A percentile compares a stretch with the other conserved stretches of the same genome.
Evolutionary conservation across 306 rosid species (phyloP).

Genomic region (Castanea crenata): DNA sequence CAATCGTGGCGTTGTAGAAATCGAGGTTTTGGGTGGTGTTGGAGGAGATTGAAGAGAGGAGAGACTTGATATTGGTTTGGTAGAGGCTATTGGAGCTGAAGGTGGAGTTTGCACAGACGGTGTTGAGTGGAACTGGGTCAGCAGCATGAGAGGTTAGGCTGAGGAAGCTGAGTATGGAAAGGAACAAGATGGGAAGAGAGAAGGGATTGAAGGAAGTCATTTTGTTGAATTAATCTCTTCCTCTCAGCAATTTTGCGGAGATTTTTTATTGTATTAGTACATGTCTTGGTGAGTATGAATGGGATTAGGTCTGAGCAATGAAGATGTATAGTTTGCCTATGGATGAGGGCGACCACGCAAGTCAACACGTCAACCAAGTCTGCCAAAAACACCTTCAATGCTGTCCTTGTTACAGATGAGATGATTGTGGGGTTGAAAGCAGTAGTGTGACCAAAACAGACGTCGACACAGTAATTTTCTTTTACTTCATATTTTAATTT

Average conservation of each 20-base stretch:
- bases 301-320: no score
- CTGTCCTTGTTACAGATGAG: no score
- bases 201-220: slow-evolving; percentile 15
- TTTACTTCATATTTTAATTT: no score
- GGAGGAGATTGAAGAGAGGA: slow-evolving; percentile 42
- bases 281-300: neutral
- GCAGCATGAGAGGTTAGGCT: neutral
- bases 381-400: no score
- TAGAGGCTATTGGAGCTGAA: slow-evolving; percentile 40
- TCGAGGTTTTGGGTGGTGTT: slow-evolving; percentile 33
- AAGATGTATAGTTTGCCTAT: no score
- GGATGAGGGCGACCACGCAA: no score
- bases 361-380: no score
- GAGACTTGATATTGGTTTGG: slow-evolving; percentile 29
- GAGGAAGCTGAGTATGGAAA: slow-evolving; percentile 4
- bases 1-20: slow-evolving; percentile 18
- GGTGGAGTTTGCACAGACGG: slow-evolving; percentile 19
- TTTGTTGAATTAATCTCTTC: neutral
- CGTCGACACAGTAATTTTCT: no score
- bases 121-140: neutral
- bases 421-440: no score
- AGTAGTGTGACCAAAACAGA: no score
- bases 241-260: neutral
- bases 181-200: slow-evolving; percentile 12
- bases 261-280: neutral